Evolutionary conservation across 805 yeast species (phyloP).

Genomic region (Clavispora vitiphila): DNA sequence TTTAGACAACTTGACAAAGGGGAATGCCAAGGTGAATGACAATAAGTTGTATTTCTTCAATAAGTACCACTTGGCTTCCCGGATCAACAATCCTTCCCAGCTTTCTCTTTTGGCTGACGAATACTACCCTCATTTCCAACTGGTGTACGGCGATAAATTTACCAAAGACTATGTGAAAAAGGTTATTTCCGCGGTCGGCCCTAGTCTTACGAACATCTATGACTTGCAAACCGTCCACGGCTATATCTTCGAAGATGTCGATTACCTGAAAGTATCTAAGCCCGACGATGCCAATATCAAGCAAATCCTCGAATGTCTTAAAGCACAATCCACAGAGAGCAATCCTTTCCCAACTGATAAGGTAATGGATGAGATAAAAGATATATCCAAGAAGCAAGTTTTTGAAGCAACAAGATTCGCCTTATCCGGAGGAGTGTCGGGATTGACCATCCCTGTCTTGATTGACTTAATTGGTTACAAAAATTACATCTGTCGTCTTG

Average conservation of each 20-base stretch:
- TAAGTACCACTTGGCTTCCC: slow-evolving; percentile 53
- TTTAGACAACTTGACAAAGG: slow-evolving; percentile 75
- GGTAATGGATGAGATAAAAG: slow-evolving; percentile 1
- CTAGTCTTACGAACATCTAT: slow-evolving; percentile 46
- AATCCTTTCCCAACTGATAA: not conserved
- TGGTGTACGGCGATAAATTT: slow-evolving; percentile 7
- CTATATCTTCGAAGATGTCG: slow-evolving; percentile 44
- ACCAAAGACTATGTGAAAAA: slow-evolving; percentile 29
- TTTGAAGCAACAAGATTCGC: slow-evolving; percentile 64
- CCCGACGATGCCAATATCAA: slow-evolving; percentile 12
- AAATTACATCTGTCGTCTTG: slow-evolving; percentile 7
- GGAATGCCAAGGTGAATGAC: slow-evolving; percentile 88
- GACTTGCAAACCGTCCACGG: slow-evolving; percentile 47
- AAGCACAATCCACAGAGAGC: not conserved
- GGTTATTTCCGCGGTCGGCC: slow-evolving; percentile 42
- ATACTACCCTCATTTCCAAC: slow-evolving; percentile 17
- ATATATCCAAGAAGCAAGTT: slow-evolving; percentile 33
- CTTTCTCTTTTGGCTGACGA: slow-evolving; percentile 34
- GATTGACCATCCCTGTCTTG: slow-evolving; percentile 58
- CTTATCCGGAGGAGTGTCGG: slow-evolving; percentile 64
- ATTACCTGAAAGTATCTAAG: slow-evolving; percentile 19
- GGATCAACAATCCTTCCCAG: slow-evolving; percentile 33
- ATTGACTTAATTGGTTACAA: slow-evolving; percentile 48
- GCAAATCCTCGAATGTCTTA: not conserved
- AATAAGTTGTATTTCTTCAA: slow-evolving; percentile 74